Evolutionary conservation across 1,284 basidiomycete species (phyloP).

Genomic region (Malassezia pachydermatis): DNA sequence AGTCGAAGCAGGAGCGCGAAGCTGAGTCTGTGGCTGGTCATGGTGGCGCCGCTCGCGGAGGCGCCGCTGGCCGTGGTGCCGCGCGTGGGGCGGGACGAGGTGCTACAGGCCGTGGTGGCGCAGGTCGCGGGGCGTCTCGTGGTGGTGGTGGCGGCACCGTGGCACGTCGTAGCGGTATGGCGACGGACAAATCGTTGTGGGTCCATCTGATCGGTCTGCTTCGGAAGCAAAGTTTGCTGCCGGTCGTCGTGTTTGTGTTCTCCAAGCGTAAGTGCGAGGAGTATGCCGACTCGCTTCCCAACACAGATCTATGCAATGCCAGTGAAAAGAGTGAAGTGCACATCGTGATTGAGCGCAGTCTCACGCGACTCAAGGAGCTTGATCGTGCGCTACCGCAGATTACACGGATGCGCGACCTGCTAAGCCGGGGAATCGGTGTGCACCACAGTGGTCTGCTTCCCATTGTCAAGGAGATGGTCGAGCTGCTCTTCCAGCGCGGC

Average conservation of each 20-base stretch:
- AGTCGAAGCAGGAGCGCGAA: slow-evolving; percentile 93
- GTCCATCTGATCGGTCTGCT: slow-evolving; percentile 81
- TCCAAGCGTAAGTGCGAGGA: slow-evolving; percentile 96
- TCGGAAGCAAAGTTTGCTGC: slow-evolving; percentile 73
- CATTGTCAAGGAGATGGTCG: slow-evolving; percentile 88
- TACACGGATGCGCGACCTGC: slow-evolving; percentile 74
- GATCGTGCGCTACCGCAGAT: slow-evolving; percentile 96
- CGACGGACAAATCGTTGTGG: slow-evolving; percentile 78
- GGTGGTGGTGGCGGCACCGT: slow-evolving; percentile 32
- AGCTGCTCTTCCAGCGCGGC: slow-evolving; percentile 88
- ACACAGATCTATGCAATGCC: slow-evolving; percentile 72
- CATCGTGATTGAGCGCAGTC: slow-evolving; percentile 79
- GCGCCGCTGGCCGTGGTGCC: slow-evolving; percentile 40
- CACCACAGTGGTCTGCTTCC: slow-evolving; percentile 95
- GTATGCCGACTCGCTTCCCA: slow-evolving; percentile 78
- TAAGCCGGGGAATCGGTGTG: slow-evolving; percentile 86
- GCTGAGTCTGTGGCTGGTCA: slow-evolving; percentile 70
- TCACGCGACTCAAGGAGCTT: slow-evolving; percentile 80
- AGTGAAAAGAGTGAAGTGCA: slow-evolving; percentile 95
- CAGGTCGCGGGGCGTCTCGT: slow-evolving; percentile 53
- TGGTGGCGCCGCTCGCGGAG: slow-evolving; percentile 58
- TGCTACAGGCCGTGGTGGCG: slow-evolving; percentile 23
- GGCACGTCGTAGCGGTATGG: slow-evolving; percentile 42
- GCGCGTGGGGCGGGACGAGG: slow-evolving; percentile 20
- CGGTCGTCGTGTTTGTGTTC: slow-evolving; percentile 92